Conservation (phyloP, 352 stramenopile species). For the Phytophthora podocarpi region DNA sequence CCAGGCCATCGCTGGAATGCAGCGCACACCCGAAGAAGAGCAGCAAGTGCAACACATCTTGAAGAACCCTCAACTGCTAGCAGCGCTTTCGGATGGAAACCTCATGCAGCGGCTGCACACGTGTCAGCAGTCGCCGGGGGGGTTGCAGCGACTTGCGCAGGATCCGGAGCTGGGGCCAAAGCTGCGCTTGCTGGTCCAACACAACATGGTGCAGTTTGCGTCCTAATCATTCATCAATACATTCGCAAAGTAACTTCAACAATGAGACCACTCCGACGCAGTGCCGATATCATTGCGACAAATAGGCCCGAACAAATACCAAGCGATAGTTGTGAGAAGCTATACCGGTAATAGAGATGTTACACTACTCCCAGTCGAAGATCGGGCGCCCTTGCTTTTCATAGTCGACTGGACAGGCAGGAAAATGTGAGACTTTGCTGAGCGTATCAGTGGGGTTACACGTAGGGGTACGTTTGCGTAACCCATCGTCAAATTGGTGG, state of each 20-base stretch:
- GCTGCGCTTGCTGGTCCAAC: slow-evolving; percentile 57
- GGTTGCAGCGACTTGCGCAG: slow-evolving; percentile 44
- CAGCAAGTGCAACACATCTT: slow-evolving; percentile 72
- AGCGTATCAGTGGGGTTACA: not conserved
- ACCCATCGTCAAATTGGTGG: slow-evolving; percentile 3
- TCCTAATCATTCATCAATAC: too few relatives aligned
- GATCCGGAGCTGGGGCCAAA: slow-evolving; percentile 58
- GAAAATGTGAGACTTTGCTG: too few relatives aligned
- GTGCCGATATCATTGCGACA: too few relatives aligned
- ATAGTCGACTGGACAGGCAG: too few relatives aligned
- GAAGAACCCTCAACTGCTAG: slow-evolving; percentile 64
- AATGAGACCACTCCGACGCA: not conserved
- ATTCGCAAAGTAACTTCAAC: not conserved
- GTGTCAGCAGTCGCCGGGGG: slow-evolving; percentile 45
- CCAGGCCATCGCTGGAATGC: slow-evolving; percentile 63
- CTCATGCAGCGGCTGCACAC: slow-evolving; percentile 63
- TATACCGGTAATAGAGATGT: too few relatives aligned
- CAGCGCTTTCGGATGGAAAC: slow-evolving; percentile 54
- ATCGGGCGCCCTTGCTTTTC: too few relatives aligned
- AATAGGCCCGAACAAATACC: too few relatives aligned
- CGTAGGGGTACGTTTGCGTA: not conserved
- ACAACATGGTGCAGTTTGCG: slow-evolving; percentile 63
- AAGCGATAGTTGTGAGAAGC: too few relatives aligned
- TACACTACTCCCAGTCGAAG: too few relatives aligned
- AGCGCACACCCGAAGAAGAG: slow-evolving; percentile 62